Evolutionary conservation across 1,139 yeast species (phyloP), one percentile per base, ranked within the genome.

Genomic region (Geotrichum restrictum): DNA sequence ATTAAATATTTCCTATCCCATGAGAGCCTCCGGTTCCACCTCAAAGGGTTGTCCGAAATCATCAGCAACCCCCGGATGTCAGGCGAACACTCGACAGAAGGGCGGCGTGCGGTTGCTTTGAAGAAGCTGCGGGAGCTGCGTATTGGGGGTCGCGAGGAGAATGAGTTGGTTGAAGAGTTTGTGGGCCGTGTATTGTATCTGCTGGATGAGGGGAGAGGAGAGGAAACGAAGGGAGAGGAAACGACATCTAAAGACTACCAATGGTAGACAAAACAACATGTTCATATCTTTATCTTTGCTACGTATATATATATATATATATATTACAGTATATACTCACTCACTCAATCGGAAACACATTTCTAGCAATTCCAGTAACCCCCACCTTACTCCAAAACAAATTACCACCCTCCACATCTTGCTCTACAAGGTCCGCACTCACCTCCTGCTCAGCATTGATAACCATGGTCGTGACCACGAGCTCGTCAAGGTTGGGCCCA

Each of bases 391-490:
- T 64, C 56, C 70, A 68, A 63, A 75, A 80, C 16, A 79, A 57
- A 13, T 75, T 67, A 8, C 83, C 83, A 11, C 94, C 93, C 42
- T 76, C 66, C 62, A 84, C 91, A 24, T 24, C 29, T 5, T 8
- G 5, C 16, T 40, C 32, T 11, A 51, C 51, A n/a, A 45, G 24
- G n/a, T 47, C 39, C 37, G 52, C 33, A 29, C 24, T 45, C 48
- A 22, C 57, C 40, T 49, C 57, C 32, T 51, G 54, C 47, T 76
- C 77, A 56, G 76, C 70, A 48, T 77, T 68, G 56, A 72, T 63
- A 59, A 80, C 80, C 1, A 85, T 95, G 21, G 85, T 77, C 11
- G 95, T 85, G 45, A 88, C 79, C 61, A 77, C 83, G 54, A 89
- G 61, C 53, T 81, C 84, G 61, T 81, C 78, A 54, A 72, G 67